A percentile compares a stretch with the other conserved stretches of the same genome.
Conservation (phyloP, 1,139 yeast genomes). For the Chernovozyma sophiae-reginae region DNA sequence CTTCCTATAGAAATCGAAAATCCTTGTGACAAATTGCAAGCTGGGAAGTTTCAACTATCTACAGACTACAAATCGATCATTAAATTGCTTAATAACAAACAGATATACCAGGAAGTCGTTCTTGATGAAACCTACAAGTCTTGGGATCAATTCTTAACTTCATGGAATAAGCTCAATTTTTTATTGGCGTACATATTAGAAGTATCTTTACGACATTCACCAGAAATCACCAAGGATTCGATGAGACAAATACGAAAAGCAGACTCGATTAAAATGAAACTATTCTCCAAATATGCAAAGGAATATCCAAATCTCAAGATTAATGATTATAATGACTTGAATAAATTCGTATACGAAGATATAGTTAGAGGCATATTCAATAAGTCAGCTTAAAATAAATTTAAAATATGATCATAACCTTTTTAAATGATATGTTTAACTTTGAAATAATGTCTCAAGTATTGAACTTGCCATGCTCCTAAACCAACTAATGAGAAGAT, state of each 20-base stretch:
- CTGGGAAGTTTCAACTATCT: background rate
- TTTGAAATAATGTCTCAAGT: conserved; percentile 88
- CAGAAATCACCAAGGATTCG: background rate
- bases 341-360: background rate
- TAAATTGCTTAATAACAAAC: background rate
- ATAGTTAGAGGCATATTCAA: background rate
- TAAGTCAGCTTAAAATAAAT: no score
- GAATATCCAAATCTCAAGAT: background rate
- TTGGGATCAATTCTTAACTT: background rate
- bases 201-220: background rate
- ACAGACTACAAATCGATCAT: background rate
- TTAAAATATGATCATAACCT: background rate
- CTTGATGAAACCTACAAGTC: background rate
- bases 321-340: background rate
- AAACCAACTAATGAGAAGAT: conserved; percentile 67
- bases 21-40: no score
- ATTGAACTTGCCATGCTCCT: conserved; percentile 89
- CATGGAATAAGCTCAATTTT: background rate
- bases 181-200: background rate
- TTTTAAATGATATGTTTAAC: conserved; percentile 83
- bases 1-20: background rate
- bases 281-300: background rate
- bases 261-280: background rate
- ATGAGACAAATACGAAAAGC: background rate
- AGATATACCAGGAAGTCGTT: background rate